A percentile compares a stretch with the other conserved stretches of the same genome.
These are phyloP conservation scores for Globisporangium parvum DNA, from an alignment of 352 stramenopile species.

Conservation along the genomic window DNA sequence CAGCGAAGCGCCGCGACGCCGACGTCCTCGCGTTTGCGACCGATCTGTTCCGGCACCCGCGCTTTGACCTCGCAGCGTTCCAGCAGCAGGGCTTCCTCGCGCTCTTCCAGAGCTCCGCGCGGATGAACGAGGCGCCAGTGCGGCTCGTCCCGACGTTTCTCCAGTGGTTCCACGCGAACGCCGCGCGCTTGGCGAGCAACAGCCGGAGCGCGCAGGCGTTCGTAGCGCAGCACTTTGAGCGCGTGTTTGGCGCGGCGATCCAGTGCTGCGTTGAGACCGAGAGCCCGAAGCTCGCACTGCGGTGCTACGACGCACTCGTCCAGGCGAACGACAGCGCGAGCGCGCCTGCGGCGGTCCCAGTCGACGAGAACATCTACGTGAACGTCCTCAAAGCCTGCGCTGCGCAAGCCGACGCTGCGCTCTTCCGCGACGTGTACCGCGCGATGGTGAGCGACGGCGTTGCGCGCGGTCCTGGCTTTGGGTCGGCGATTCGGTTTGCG, in stretches of 20 bases:
- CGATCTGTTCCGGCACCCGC: slow-evolving; percentile 28
- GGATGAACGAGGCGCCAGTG: slow-evolving; percentile 3
- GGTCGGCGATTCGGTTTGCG: slow-evolving; percentile 63
- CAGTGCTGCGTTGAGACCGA: slow-evolving; percentile 44
- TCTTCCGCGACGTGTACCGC: slow-evolving; percentile 52
- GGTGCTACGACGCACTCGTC: slow-evolving; percentile 37
- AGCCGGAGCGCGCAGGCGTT: neutral
- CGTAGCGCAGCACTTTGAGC: slow-evolving; percentile 28
- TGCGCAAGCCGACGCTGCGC: slow-evolving; percentile 23
- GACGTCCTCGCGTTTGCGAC: slow-evolving; percentile 29
- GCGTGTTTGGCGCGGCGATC: slow-evolving; percentile 62
- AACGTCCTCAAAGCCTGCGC: slow-evolving; percentile 62
- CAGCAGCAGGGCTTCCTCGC: slow-evolving; percentile 63
- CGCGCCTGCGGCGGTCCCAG: slow-evolving; percentile 4
- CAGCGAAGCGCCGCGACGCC: slow-evolving; percentile 17
- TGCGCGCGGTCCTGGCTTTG: slow-evolving; percentile 55
- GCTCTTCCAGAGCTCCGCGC: slow-evolving; percentile 38
- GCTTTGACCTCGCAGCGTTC: slow-evolving; percentile 30
- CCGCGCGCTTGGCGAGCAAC: neutral
- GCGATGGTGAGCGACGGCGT: slow-evolving; percentile 42
- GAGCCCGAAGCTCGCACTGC: slow-evolving; percentile 39
- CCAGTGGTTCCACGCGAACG: slow-evolving; percentile 24
- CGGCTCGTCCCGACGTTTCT: slow-evolving; percentile 23
- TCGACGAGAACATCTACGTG: slow-evolving; percentile 80
- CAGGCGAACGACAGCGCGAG: neutral